phyloP scores from a whole-genome alignment of 768 basidiomycete species.

The Leccinum longicurvipes region DNA sequence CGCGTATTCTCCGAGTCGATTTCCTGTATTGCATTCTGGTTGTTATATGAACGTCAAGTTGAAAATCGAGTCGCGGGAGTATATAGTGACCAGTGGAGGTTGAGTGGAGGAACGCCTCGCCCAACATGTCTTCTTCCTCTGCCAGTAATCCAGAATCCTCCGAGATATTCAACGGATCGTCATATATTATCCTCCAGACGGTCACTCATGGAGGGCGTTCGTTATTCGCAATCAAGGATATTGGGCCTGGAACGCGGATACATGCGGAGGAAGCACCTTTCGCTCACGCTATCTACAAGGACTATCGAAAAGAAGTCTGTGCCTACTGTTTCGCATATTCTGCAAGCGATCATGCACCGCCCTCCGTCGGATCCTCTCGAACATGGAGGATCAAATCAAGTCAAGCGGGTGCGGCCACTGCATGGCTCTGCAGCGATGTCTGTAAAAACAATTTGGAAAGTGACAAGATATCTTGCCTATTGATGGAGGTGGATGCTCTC shows the following conservation, averaged over 20 bases:
- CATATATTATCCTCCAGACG: slow-evolving; percentile 22
- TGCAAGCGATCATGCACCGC: slow-evolving; percentile 24
- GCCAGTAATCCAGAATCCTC: not conserved
- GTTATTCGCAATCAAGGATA: slow-evolving; percentile 43
- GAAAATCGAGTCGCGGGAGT: not conserved
- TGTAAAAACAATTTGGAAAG: slow-evolving; percentile 47
- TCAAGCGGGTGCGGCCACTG: slow-evolving; percentile 35
- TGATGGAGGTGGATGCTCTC: slow-evolving; percentile 32
- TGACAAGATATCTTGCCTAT: slow-evolving; percentile 31
- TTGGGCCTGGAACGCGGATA: slow-evolving; percentile 43
- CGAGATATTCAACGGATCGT: not conserved
- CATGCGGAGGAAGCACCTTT: slow-evolving; percentile 48
- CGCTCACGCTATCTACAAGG: slow-evolving; percentile 54
- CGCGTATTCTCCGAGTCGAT: not conserved
- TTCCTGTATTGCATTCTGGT: not conserved
- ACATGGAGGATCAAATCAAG: slow-evolving; percentile 44
- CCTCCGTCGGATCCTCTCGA: slow-evolving; percentile 23
- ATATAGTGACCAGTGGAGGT: not conserved
- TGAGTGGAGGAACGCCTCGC: not conserved
- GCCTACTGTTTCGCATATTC: slow-evolving; percentile 62
- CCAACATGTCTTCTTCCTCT: slow-evolving; percentile 8
- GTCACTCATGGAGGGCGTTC: slow-evolving; percentile 53
- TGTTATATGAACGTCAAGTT: not conserved
- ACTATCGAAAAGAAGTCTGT: slow-evolving; percentile 66
- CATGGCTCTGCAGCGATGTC: slow-evolving; percentile 54